Percentiles rank a stretch among this genome's conserved stretches.
These are phyloP conservation scores for Ophiostoma novo-ulmi DNA, from an alignment of 2,329 filamentous ascomycete species.

Conservation along the genomic window DNA sequence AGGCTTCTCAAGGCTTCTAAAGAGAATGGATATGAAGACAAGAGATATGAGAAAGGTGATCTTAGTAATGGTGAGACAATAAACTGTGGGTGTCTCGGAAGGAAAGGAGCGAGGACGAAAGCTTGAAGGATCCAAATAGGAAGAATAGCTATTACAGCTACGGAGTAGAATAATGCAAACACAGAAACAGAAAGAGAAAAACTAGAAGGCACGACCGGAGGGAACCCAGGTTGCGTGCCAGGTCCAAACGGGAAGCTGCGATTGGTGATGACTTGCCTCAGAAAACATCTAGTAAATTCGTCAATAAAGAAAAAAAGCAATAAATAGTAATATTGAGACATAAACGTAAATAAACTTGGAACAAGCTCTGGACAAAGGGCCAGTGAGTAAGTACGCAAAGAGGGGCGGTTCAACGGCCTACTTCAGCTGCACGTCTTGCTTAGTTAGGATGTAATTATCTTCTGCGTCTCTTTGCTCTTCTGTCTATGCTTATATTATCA, in stretches of 20 bases:
- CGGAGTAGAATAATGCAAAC: background rate
- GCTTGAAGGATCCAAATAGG: background rate
- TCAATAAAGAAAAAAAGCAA: background rate
- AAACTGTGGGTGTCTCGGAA: background rate
- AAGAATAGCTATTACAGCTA: background rate
- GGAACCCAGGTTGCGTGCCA: background rate
- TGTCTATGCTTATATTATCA: too few species aligned
- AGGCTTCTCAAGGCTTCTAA: background rate
- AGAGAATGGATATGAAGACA: background rate
- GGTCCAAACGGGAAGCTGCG: background rate
- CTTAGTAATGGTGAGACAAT: background rate
- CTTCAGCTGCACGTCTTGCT: background rate
- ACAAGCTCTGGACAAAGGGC: background rate
- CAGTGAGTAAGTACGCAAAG: background rate
- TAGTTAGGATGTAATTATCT: background rate
- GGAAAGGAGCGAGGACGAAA: background rate
- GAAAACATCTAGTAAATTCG: background rate
- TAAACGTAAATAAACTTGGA: background rate
- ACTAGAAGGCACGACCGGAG: background rate
- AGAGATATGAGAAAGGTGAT: background rate
- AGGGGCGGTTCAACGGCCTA: background rate
- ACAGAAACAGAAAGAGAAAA: background rate
- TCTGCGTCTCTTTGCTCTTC: background rate
- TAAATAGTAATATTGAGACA: background rate
- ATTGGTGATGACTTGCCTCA: background rate